Evolutionary conservation across 1,284 basidiomycete genomes (phyloP), one percentile per base, ranked within the genome.

Genomic region (Fomes fomentarius): DNA sequence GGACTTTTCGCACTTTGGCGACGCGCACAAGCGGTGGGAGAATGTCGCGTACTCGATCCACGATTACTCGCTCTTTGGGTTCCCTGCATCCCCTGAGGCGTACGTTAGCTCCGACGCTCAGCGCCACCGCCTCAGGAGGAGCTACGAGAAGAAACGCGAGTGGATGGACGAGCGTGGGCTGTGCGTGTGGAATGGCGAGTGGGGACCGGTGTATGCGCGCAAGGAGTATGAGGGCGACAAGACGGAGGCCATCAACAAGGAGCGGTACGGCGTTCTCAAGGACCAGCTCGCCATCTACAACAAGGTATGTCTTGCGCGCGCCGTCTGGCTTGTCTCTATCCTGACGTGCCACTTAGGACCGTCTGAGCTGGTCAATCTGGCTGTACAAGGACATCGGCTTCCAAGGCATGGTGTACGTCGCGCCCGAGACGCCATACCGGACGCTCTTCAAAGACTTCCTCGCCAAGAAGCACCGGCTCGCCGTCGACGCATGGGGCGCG

Each of bases 301-400:
- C 61, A 71, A 84, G 70, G 84, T 81, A 21, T 21, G 66, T 34
- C n/a, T 15, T 40, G 21, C 21, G 10, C 14, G 5, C 11, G 12
- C 22, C 15, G 14, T 15, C 34, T 15, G 12, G 15, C 7, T 11
- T 10, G 26, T 10, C 14, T 14, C 19, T n/a, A 3, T 14, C 30
- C 5, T 21, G 43, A 25, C 25, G 24, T 9, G 19, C n/a, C 30
- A 31, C 19, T 14, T 60, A 87, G 84, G 87, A 87, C 63, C 78
- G 75, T 33, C 66, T 88, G 52, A 86, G 82, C 63, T 93, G 90
- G 90, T 86, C 87, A 0, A 93, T 93, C 68, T 93, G 91, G 91
- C 70, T 91, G 15, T 93, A 91, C 78, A 93, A 93, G 67, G 88
- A 93, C 67, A 89, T 92, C 54, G 90, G 91, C 2, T 92, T 89